Base-by-base conservation (phyloP, 371 early-diverging fungal genomes). In the Mucor racemosus region DNA sequence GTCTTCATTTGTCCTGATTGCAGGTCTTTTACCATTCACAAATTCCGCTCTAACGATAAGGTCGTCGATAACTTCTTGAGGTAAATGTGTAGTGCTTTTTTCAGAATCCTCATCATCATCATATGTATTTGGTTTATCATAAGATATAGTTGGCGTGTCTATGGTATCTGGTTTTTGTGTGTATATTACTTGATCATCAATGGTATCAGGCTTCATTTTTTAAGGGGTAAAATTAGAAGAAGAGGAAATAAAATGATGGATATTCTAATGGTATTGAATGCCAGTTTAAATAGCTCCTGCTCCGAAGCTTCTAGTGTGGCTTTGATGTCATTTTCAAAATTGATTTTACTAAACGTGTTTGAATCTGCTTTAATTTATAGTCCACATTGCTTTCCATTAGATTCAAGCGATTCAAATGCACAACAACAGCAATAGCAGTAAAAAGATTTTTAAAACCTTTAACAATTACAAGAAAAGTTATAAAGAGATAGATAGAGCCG, bases 61-160 rank as follows among this genome's bases (percentile, higher is more conserved):
- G 31, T 72, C 73, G 26, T 72, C 68, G 11, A 72, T 39, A 4
- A 72, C 73, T 40, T 73, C 69, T 64, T 61, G 74, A 14, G 69
- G 66, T 53, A 66, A 44, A 55, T 64, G 46, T 34, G 60, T 21
- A 26, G 50, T 26, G 21, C 26, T 50, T 19, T 19, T 21, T 8
- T 50, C 21, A 26, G 19, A 19, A n/a, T 50, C 21, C n/a, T 64
- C 42, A 26, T 58, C n/a, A 3, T 68, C 66, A 7, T 73, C 74
- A 54, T 73, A 73, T n/a, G 64, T 58, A 39, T 73, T 73, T 14
- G 74, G 74, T 21, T 73, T 73, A 39, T 69, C 67, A 53, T 65
- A 72, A 14, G 54, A 21, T 1, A 54, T 4, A 19, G 17, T 46
- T 46, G 65, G 63, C 9, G 44, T 56, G 33, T 73, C 73, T 33